Conservation (phyloP, 805 yeast species). For the Ogataea ganodermae region DNA sequence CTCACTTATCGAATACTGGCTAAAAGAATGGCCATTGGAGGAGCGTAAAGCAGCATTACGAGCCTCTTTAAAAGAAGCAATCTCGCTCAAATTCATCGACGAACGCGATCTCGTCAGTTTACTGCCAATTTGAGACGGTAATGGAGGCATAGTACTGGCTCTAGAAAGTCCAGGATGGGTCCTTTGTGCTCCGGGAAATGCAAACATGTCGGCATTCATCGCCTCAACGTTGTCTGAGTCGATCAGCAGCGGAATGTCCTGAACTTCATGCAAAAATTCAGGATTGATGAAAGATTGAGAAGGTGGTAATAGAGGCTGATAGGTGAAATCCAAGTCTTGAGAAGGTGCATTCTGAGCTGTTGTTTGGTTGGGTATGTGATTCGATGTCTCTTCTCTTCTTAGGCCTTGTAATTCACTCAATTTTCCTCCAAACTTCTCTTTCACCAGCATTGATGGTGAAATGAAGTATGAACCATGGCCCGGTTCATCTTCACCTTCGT, state of each 20-base stretch:
- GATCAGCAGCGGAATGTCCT: slow-evolving; percentile 24
- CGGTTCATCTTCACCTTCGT: slow-evolving; percentile 15
- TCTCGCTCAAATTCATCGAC: slow-evolving; percentile 55
- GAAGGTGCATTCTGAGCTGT: not conserved
- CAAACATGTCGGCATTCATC: slow-evolving; percentile 11
- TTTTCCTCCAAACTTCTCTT: slow-evolving; percentile 34
- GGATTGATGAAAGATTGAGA: slow-evolving; percentile 22
- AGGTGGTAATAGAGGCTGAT: slow-evolving; percentile 6
- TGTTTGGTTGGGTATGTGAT: not conserved
- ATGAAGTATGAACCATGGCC: slow-evolving; percentile 22
- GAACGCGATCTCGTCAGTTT: slow-evolving; percentile 47
- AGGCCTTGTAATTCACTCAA: slow-evolving; percentile 22
- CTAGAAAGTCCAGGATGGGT: slow-evolving; percentile 13
- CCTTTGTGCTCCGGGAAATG: slow-evolving; percentile 5
- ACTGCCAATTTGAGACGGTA: slow-evolving; percentile 13
- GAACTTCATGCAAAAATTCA: slow-evolving; percentile 21
- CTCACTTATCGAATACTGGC: slow-evolving; percentile 18
- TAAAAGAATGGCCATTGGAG: not conserved
- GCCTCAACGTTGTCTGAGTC: slow-evolving; percentile 28
- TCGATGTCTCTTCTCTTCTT: not conserved
- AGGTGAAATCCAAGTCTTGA: slow-evolving; percentile 2
- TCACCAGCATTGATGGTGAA: slow-evolving; percentile 32
- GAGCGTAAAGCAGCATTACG: slow-evolving; percentile 29
- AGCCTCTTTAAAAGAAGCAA: slow-evolving; percentile 42
- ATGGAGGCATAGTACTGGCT: slow-evolving; percentile 20